Base-by-base conservation (phyloP, 768 basidiomycete species). In the Neoboletus brunneissimus region DNA sequence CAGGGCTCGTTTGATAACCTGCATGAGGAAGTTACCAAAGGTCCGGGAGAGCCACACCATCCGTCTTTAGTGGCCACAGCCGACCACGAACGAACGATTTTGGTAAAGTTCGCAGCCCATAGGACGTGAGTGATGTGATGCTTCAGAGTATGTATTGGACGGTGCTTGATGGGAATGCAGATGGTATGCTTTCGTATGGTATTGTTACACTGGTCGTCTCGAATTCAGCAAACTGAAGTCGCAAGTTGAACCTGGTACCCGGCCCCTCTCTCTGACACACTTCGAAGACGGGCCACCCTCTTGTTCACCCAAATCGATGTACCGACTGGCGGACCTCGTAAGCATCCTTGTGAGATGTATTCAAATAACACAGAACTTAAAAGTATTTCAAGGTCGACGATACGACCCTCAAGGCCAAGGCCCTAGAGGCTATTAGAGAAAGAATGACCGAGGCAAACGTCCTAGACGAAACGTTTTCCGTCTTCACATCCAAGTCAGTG, bases 291-390 rank as follows among this genome's bases (percentile, higher is more conserved):
- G 38, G 4, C 51, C 54, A 37, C 62, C 62, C 4, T 29, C 49
- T 9, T 73, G 72, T 51, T 73, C 72, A 16, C 72, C 73, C 9
- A 74, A 73, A 61, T 75, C 73, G 0, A 74, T 75, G 71, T 75
- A 73, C 32, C 69, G 70, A 50, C 56, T 74, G 0, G 72, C 74
- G 6, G 48, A 62, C 23, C 70, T 72, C n/a, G 73, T 71, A 23
- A 56, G 59, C 2, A n/a, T 52, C 8, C 10, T 29, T 29, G 25
- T 22, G 9, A 27, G 8, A 37, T 27, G 6, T 34, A 20, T 18
- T 44, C 4, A 22, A 27, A 32, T 50, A 31, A 25, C 20, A n/a
- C 23, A 25, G 16, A 23, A 11, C n/a, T n/a, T 42, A 52, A 20
- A 45, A 2, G 0, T 25, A 15, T 34, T 37, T 7, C 4, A 42